Conservation (phyloP, 176 grass and related monocot species). For the Neostapfia colusana region DNA sequence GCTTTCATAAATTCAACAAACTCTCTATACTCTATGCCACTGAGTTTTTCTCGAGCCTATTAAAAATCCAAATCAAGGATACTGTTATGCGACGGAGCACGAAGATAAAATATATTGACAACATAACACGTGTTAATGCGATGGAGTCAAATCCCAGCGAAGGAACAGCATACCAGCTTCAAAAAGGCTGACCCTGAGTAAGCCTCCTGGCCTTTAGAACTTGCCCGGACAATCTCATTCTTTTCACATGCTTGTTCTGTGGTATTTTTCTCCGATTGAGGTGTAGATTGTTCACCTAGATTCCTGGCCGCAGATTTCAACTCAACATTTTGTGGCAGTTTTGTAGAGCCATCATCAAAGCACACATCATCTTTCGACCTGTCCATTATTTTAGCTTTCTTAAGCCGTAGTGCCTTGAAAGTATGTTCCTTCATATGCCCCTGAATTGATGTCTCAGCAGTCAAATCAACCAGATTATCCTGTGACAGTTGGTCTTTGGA, state of each 20-base stretch:
- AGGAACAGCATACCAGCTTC: slow-evolving; percentile 55
- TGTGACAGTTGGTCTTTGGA: slow-evolving; percentile 40
- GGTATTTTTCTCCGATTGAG: slow-evolving; percentile 28
- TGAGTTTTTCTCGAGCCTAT: slow-evolving; percentile 77
- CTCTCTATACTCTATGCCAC: slow-evolving; percentile 65
- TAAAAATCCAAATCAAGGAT: slow-evolving; percentile 33
- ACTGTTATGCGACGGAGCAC: slow-evolving; percentile 11
- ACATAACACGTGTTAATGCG: slow-evolving; percentile 21
- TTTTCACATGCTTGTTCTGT: slow-evolving; percentile 41
- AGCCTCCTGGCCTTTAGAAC: slow-evolving; percentile 45
- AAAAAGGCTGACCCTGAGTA: slow-evolving; percentile 68
- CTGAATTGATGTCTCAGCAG: slow-evolving; percentile 24
- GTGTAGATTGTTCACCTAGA: slow-evolving; percentile 28
- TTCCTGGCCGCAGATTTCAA: slow-evolving; percentile 33
- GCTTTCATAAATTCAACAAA: slow-evolving; percentile 92
- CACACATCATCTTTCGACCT: slow-evolving; percentile 25
- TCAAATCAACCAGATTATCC: slow-evolving; percentile 54
- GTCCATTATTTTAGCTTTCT: slow-evolving; percentile 65
- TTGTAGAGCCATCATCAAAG: slow-evolving; percentile 34
- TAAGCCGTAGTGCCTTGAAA: slow-evolving; percentile 42
- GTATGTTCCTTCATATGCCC: slow-evolving; percentile 26
- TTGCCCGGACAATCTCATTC: slow-evolving; percentile 41
- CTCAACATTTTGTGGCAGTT: slow-evolving; percentile 39
- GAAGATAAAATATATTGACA: slow-evolving; percentile 14
- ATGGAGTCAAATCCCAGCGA: slow-evolving; percentile 27